phyloP scores from a whole-genome alignment of 148 eudicot genomes.

The Rhododendron ferrugineum region DNA sequence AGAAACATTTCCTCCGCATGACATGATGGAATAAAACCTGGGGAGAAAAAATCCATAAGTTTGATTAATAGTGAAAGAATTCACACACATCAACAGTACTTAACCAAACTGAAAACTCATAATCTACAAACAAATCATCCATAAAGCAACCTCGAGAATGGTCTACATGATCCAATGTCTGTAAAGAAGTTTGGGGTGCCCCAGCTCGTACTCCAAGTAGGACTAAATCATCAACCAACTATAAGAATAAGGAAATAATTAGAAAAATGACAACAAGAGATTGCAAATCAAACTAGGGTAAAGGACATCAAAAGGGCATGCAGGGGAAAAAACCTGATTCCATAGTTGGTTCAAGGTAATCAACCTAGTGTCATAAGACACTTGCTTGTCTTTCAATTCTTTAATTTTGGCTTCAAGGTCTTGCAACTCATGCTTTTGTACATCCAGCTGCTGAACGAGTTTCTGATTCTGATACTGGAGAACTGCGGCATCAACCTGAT shows the following conservation, averaged over 20 bases:
- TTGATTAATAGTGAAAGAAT: neutral
- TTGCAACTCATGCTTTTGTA: constrained; percentile 73
- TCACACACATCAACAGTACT: neutral
- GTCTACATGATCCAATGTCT: constrained; percentile 48
- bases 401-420: constrained; percentile 74
- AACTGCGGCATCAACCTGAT: constrained; percentile 85
- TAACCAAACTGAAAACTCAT: neutral
- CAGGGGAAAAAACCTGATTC: constrained; percentile 53
- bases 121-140: neutral
- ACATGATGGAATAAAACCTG: constrained; percentile 63
- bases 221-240: constrained; percentile 78
- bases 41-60: constrained; percentile 14
- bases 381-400: constrained; percentile 69
- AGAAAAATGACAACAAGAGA: constrained; percentile 1
- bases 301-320: constrained; percentile 9
- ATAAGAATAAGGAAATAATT: constrained; percentile 14
- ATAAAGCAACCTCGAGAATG: constrained; percentile 51
- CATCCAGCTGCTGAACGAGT: constrained; percentile 85
- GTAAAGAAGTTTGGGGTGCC: constrained; percentile 46
- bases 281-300: neutral
- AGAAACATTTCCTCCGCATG: constrained; percentile 76
- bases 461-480: constrained; percentile 91
- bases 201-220: constrained; percentile 75
- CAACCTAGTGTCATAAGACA: constrained; percentile 63
- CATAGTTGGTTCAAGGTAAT: constrained; percentile 64